Percentiles rank a stretch among this genome's conserved stretches.
Conservation (phyloP, 192 early-diverging fungal species). For the Backusella tarrabulga region DNA sequence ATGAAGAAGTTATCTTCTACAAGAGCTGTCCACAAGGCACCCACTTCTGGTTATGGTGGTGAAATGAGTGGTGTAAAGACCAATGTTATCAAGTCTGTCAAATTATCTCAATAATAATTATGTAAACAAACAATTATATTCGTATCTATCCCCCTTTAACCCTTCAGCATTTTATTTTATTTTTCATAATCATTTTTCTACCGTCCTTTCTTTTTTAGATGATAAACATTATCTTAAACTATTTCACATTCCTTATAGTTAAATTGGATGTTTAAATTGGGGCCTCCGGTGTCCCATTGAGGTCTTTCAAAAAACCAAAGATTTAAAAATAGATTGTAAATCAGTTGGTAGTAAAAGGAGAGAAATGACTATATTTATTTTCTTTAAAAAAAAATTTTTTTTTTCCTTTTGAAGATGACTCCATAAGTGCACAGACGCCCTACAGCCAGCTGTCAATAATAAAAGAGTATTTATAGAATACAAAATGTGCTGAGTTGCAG, state of each 20-base stretch:
- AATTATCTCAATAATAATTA: conserved; percentile 44
- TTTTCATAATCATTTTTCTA: neutral
- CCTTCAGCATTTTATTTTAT: neutral
- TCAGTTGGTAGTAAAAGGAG: neutral
- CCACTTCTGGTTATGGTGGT: conserved; percentile 80
- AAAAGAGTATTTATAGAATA: neutral
- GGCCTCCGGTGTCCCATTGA: neutral
- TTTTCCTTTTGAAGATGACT: neutral
- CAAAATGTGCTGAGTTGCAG: neutral
- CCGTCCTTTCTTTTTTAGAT: neutral
- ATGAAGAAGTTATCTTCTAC: conserved; percentile 87
- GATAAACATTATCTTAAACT: neutral
- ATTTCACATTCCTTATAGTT: neutral
- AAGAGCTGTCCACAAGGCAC: conserved; percentile 68
- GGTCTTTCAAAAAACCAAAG: neutral
- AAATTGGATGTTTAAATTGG: neutral
- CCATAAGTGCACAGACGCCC: conserved; percentile 2
- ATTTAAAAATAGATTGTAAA: neutral
- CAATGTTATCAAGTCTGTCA: conserved; percentile 76
- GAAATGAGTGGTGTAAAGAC: conserved; percentile 95
- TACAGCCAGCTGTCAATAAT: neutral
- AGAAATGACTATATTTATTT: too few relatives aligned
- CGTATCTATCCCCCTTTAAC: neutral
- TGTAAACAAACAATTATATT: conserved; percentile 1
- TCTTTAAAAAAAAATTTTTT: neutral